Conservation (phyloP, 1,284 basidiomycete genomes). For the Sporisorium graminicola region DNA sequence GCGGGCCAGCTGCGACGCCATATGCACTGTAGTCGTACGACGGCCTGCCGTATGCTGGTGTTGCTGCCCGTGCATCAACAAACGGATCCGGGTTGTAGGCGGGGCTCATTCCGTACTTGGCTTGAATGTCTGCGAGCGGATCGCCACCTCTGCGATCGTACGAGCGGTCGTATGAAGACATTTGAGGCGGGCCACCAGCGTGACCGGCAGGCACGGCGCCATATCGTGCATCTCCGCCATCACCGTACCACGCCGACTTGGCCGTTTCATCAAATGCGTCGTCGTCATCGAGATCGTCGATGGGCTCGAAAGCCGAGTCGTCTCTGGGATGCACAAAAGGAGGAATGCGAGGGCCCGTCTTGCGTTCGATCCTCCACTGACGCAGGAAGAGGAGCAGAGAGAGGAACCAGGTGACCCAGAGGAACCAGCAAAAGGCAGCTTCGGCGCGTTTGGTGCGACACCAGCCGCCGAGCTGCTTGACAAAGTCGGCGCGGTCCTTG, state of each 20-base stretch:
- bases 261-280: slow-evolving; percentile 36
- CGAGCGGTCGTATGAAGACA: slow-evolving; percentile 41
- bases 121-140: slow-evolving; percentile 55
- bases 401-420: slow-evolving; percentile 52
- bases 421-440: slow-evolving; percentile 63
- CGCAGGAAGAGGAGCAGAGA: slow-evolving; percentile 59
- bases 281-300: slow-evolving; percentile 54
- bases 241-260: slow-evolving; percentile 45
- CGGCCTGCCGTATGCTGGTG: slow-evolving; percentile 30
- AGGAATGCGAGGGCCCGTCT: slow-evolving; percentile 64
- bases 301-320: slow-evolving; percentile 61
- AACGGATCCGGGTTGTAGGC: slow-evolving; percentile 36
- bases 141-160: slow-evolving; percentile 46
- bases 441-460: slow-evolving; percentile 62
- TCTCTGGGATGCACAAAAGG: slow-evolving; percentile 62
- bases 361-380: slow-evolving; percentile 59
- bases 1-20: slow-evolving; percentile 7
- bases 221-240: slow-evolving; percentile 38
- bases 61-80: slow-evolving; percentile 26
- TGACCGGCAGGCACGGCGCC: slow-evolving; percentile 9
- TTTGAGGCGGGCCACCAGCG: slow-evolving; percentile 6
- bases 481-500: slow-evolving; percentile 50
- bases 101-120: slow-evolving; percentile 51
- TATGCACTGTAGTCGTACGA: slow-evolving; percentile 55
- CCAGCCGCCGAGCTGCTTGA: slow-evolving; percentile 53